These are phyloP conservation scores for Moesziomyces sp. DNA, from an alignment of 1,284 basidiomycete genomes.

Conservation along the genomic window DNA sequence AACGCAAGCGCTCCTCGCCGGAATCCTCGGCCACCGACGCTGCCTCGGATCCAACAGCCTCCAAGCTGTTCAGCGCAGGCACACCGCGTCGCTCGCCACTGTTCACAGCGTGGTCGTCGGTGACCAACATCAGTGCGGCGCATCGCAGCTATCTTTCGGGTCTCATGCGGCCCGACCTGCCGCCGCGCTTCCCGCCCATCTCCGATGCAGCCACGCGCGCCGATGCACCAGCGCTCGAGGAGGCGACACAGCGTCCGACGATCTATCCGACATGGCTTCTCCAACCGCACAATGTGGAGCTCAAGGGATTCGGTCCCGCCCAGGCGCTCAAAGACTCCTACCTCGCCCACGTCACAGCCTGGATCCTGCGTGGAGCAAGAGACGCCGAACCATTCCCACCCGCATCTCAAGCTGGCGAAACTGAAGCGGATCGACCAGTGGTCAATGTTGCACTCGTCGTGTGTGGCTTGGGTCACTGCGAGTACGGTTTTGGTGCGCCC, in stretches of 20 bases:
- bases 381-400: not conserved
- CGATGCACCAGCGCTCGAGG: not conserved
- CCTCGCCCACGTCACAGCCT: conserved; percentile 48
- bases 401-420: too few relatives aligned
- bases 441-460: conserved; percentile 44
- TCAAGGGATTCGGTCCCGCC: conserved; percentile 53
- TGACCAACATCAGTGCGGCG: conserved; percentile 39
- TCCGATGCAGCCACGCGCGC: not conserved
- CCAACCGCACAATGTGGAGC: conserved; percentile 29
- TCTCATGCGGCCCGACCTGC: conserved; percentile 51
- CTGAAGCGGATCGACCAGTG: conserved; percentile 1
- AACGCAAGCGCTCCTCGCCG: conserved; percentile 11
- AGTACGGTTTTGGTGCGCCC: conserved; percentile 55
- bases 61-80: not conserved
- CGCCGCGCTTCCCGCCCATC: conserved; percentile 39
- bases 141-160: conserved; percentile 55
- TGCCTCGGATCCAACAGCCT: not conserved
- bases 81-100: conserved; percentile 11
- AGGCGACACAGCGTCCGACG: not conserved
- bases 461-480: conserved; percentile 50
- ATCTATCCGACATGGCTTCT: conserved; percentile 49
- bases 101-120: conserved; percentile 40
- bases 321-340: conserved; percentile 59
- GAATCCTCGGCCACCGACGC: not conserved
- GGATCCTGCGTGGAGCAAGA: conserved; percentile 29